Evolutionary conservation across 441 rosid genomes (phyloP).

Genomic region (Jatropha podagrica): DNA sequence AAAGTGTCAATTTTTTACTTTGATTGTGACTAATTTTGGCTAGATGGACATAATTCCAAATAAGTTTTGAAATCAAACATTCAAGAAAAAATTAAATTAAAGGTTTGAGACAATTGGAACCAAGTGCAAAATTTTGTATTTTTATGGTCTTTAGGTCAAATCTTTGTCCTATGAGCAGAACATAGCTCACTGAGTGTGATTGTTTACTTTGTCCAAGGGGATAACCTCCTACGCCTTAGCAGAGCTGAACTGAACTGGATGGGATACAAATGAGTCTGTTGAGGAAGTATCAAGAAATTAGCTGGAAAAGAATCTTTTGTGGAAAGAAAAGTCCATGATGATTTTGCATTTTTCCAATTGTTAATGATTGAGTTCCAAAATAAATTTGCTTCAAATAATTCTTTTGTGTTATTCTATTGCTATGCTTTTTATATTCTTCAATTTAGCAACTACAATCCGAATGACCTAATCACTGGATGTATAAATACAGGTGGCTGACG

Average conservation of each 20-base stretch:
- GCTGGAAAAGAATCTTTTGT: not conserved
- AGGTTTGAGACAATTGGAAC: no score
- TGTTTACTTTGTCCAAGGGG: not conserved
- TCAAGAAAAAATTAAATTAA: no score
- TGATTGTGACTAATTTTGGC: no score
- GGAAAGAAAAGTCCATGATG: not conserved
- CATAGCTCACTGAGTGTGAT: not conserved
- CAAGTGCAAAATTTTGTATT: no score
- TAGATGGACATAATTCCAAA: no score
- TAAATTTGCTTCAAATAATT: not conserved
- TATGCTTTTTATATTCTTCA: constrained; percentile 4
- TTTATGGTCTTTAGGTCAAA: no score
- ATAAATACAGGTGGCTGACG: constrained; percentile 77
- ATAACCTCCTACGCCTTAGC: not conserved
- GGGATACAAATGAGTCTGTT: not conserved
- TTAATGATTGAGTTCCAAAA: not conserved
- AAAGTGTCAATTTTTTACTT: no score
- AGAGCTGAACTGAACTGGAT: not conserved
- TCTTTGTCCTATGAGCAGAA: not conserved
- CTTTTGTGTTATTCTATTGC: not conserved
- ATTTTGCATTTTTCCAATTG: not conserved
- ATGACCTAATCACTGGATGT: constrained; percentile 6
- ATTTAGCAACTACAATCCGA: constrained; percentile 3
- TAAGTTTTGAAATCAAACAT: no score
- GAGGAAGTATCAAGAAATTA: not conserved